Percentiles rank a stretch among this genome's conserved stretches.
phyloP scores from a whole-genome alignment of 2,329 filamentous ascomycete species.

The Penicillium sclerotiorum region DNA sequence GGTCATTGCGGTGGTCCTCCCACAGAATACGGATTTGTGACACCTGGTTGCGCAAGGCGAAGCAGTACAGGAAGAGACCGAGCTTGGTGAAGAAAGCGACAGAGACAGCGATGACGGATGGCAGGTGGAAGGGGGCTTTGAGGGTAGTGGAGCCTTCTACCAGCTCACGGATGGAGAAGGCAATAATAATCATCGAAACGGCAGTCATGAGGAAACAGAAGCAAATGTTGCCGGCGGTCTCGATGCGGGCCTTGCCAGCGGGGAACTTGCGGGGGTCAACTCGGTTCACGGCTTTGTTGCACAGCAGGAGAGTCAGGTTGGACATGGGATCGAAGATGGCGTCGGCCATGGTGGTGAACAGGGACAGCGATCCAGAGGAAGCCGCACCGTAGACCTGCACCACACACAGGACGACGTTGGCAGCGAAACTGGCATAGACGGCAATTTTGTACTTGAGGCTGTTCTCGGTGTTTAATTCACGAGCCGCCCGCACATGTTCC shows the following conservation, averaged over 20 bases:
- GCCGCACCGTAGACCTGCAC: constrained; percentile 59
- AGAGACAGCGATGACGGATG: constrained; percentile 81
- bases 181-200: constrained; percentile 89
- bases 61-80: constrained; percentile 85
- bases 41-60: constrained; percentile 85
- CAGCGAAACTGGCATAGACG: constrained; percentile 69
- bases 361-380: constrained; percentile 26
- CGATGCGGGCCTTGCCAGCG: constrained; percentile 88
- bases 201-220: constrained; percentile 97
- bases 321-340: constrained; percentile 90
- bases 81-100: constrained; percentile 87
- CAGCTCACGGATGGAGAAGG: constrained; percentile 77
- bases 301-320: constrained; percentile 83
- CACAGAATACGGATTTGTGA: constrained; percentile 89
- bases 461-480: constrained; percentile 77
- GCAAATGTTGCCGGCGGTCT: constrained; percentile 92
- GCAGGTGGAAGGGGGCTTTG: constrained; percentile 71
- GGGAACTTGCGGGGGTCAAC: constrained; percentile 88
- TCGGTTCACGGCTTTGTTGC: constrained; percentile 81
- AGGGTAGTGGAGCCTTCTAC: constrained; percentile 49
- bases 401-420: constrained; percentile 76
- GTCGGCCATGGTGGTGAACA: constrained; percentile 98
- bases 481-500: constrained; percentile 81
- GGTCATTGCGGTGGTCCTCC: constrained; percentile 96
- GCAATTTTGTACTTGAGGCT: constrained; percentile 67